A percentile compares a stretch with the other conserved stretches of the same genome.
Conservation (phyloP, 176 grass and related monocot species). For the Avena sativa region DNA sequence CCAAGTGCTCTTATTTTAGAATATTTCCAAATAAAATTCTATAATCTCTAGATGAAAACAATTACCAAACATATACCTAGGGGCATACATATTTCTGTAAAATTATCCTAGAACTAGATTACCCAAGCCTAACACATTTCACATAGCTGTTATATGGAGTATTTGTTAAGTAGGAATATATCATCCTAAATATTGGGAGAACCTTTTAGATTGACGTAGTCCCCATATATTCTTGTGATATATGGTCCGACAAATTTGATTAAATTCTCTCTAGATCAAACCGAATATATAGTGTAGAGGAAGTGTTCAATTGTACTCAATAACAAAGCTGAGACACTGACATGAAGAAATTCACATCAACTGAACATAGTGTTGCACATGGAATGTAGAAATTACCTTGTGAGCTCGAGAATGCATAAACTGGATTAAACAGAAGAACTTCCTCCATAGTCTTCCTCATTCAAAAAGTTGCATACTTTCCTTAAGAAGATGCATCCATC, state of each 20-base stretch:
- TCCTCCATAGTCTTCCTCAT: neutral
- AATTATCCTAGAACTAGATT: neutral
- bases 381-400: neutral
- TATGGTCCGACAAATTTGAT: neutral
- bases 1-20: no score
- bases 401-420: neutral
- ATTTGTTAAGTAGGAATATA: neutral
- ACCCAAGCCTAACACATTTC: neutral
- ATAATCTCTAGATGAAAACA: no score
- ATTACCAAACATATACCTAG: no score
- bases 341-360: constrained; percentile 11
- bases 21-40: no score
- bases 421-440: neutral
- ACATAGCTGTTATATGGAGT: neutral
- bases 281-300: neutral
- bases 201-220: neutral
- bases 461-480: neutral
- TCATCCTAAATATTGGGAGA: neutral
- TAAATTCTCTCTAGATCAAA: neutral
- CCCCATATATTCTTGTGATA: neutral
- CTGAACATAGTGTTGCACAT: neutral
- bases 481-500: constrained; percentile 1
- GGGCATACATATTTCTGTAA: no score
- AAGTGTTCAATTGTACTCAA: neutral
- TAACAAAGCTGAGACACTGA: neutral